Evolutionary conservation across 441 rosid genomes (phyloP).

Genomic region (Euphorbia corollata): DNA sequence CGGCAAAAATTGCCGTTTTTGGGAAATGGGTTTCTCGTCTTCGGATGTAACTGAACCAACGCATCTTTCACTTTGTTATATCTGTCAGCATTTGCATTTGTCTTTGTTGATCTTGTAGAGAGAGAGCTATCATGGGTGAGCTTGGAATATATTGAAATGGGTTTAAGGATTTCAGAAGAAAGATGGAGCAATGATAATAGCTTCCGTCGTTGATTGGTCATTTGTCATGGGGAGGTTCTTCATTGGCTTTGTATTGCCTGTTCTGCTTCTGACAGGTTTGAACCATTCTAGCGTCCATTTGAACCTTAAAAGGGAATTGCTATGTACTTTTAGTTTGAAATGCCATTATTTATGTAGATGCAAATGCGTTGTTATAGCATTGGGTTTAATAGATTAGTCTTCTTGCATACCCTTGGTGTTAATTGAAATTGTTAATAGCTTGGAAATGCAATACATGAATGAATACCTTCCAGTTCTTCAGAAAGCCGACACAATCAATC

Average conservation of each 20-base stretch:
- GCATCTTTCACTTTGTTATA: background rate
- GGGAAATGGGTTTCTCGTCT: conserved; percentile 11
- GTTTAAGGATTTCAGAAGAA: conserved; percentile 12
- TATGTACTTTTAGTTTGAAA: background rate
- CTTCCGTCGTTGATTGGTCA: conserved; percentile 7
- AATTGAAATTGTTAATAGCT: background rate
- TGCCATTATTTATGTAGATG: background rate
- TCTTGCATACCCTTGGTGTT: background rate
- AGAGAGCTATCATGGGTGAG: background rate
- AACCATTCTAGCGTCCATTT: background rate
- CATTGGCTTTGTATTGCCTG: conserved; percentile 40
- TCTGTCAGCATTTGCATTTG: background rate
- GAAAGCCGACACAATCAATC: background rate
- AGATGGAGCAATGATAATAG: conserved; percentile 17
- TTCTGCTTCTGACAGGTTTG: conserved; percentile 43
- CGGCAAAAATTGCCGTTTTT: background rate
- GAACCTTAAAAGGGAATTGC: background rate
- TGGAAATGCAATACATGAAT: no score
- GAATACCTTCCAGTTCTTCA: no score
- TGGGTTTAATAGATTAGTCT: background rate
- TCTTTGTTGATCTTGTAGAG: background rate
- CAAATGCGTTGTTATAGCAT: background rate
- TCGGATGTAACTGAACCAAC: background rate
- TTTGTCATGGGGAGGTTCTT: conserved; percentile 36
- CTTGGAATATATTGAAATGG: background rate